Percentiles rank a stretch among this genome's conserved stretches.
Evolutionary conservation across 2,329 filamentous ascomycete species (phyloP).

Genomic region (Microdochium bolleyi): DNA sequence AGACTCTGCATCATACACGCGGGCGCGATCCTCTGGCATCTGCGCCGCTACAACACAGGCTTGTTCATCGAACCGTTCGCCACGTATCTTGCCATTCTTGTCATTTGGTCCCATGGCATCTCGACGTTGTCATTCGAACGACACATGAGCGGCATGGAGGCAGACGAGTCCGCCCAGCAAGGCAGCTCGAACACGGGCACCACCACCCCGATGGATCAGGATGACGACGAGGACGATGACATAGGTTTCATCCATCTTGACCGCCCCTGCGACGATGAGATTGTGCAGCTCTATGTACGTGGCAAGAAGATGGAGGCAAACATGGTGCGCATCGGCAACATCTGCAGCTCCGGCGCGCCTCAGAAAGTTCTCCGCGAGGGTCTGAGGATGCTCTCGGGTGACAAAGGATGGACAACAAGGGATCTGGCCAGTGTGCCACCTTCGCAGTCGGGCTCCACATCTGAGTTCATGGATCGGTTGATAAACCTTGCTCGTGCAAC

Average conservation of each 20-base stretch:
- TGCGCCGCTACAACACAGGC: slow-evolving; percentile 31
- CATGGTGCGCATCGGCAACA: slow-evolving; percentile 43
- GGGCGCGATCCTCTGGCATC: slow-evolving; percentile 35
- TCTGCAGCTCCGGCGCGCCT: slow-evolving; percentile 19
- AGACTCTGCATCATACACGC: slow-evolving; percentile 34
- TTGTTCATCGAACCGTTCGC: slow-evolving; percentile 29
- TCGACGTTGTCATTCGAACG: slow-evolving; percentile 3
- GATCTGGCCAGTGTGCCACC: neutral
- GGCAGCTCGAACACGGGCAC: neutral
- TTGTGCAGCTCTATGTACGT: slow-evolving; percentile 47
- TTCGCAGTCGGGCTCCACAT: too few species aligned
- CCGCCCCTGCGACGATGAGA: slow-evolving; percentile 47
- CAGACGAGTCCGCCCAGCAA: neutral
- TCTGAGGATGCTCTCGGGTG: slow-evolving; percentile 1
- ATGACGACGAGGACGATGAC: slow-evolving; percentile 1
- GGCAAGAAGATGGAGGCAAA: slow-evolving; percentile 36
- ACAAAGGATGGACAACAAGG: neutral
- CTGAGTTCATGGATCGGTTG: too few species aligned
- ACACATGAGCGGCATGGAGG: neutral
- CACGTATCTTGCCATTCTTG: slow-evolving; percentile 27
- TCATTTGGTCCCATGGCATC: slow-evolving; percentile 29
- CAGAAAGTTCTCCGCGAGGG: slow-evolving; percentile 12
- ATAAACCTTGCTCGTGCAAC: too few species aligned
- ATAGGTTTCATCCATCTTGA: slow-evolving; percentile 40
- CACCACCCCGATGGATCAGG: slow-evolving; percentile 2